Base-by-base conservation (phyloP, 352 stramenopile species). In the Globisporangium irregulare region DNA sequence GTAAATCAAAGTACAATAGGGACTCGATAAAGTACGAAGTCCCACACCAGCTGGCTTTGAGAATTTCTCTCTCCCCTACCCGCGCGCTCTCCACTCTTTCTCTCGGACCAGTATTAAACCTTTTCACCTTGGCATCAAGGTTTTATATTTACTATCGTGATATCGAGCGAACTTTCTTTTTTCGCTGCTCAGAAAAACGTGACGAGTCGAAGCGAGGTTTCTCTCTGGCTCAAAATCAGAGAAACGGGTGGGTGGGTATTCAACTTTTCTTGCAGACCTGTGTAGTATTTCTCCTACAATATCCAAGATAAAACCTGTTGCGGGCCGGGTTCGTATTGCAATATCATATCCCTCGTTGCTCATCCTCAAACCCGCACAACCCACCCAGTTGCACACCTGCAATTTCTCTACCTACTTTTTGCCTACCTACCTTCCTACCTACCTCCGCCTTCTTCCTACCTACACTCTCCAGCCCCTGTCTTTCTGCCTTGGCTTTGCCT, bases 21-120 rank as follows among this genome's bases (percentile, higher is more conserved):
- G 12, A 1, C 25, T 32, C 6, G 25, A 7, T 46, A 27, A 64
- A 56, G 41, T 64, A 18, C 38, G 59, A 54, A 10, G 20, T 14
- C 1, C 34, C 38, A 18, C 38, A 61, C 25, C 59, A 64, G 59
- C 41, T 64, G 56, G 5, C 24, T 48, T 12, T 41, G 32, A 46
- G 56, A 62, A 62, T 62, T 32, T 62, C 56, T 61, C 56, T 61
- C 41, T 8, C 3, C 3, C 41, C 41, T 48, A 48, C 4, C 38
- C 38, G 14, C 38, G 38, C 12, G 14, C 38, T 48, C 38, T 48
- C 12, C 38, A 48, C 38, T 48, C 38, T 48, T 48, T 48, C 38
- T 48, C 38, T 43, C 4, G 38, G 14, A 18, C 2, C 12, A 6
- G 38, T 20, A 46, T 48, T 48, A 20, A 48, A 48, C 12, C 38